A percentile compares a stretch with the other conserved stretches of the same genome.
Conservation (phyloP, 805 yeast genomes). For the Brettanomyces nanus region DNA sequence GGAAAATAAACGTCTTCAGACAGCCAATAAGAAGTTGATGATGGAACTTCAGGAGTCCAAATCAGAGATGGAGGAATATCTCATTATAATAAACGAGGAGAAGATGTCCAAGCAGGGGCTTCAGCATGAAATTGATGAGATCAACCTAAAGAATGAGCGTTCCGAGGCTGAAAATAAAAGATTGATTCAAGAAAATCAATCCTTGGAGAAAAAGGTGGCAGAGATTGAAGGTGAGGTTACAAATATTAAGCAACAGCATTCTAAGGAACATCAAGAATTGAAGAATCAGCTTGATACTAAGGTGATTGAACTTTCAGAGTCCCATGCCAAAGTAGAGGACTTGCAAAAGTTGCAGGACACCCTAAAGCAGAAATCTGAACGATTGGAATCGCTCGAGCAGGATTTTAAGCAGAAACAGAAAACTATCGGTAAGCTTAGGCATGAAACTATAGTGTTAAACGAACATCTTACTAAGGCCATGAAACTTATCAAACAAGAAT, state of each 20-base stretch:
- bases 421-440: constrained; percentile 82
- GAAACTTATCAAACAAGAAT: constrained; percentile 70
- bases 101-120: constrained; percentile 36
- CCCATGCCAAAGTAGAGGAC: constrained; percentile 13
- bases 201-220: constrained; percentile 14
- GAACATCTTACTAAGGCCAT: constrained; percentile 95
- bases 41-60: constrained; percentile 30
- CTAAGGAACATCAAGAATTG: constrained; percentile 18
- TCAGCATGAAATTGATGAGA: constrained; percentile 31
- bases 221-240: constrained; percentile 6
- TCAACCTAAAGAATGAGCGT: constrained; percentile 20
- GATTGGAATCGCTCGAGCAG: constrained; percentile 33
- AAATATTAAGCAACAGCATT: constrained; percentile 8
- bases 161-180: constrained; percentile 18
- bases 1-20: constrained; percentile 34
- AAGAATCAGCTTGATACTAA: constrained; percentile 13
- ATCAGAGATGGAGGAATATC: constrained; percentile 27
- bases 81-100: constrained; percentile 33
- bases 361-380: constrained; percentile 16
- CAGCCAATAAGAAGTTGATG: constrained; percentile 30
- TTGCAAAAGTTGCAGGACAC: constrained; percentile 8
- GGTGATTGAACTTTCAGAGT: constrained; percentile 14
- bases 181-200: constrained; percentile 21
- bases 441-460: constrained; percentile 86
- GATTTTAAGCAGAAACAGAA: constrained; percentile 66